Percentiles rank a stretch among this genome's conserved stretches.
phyloP scores from a whole-genome alignment of 352 stramenopile species.

The Heterotrichella gracilis region DNA sequence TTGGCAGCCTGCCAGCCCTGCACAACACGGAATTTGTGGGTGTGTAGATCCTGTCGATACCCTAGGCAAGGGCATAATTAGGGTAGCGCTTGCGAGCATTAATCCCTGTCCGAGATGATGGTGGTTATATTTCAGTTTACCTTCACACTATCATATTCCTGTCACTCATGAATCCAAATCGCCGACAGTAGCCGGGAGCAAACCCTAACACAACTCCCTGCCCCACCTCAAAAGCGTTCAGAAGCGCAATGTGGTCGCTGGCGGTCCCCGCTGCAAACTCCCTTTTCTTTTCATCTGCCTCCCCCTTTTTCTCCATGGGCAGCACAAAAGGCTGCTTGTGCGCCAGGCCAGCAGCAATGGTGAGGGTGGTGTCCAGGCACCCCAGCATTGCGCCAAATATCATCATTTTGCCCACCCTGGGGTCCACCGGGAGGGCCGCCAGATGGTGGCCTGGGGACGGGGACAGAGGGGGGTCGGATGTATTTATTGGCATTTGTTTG shows the following conservation, averaged over 20 bases:
- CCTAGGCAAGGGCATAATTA: too few relatives aligned
- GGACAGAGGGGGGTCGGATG: too few relatives aligned
- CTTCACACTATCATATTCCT: too few relatives aligned
- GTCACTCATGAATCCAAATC: too few relatives aligned
- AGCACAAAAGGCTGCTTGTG: conserved; percentile 30
- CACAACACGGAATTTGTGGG: too few relatives aligned
- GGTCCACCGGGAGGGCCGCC: conserved; percentile 61
- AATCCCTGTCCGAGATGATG: too few relatives aligned
- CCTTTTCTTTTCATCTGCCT: conserved; percentile 32
- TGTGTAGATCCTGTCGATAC: too few relatives aligned
- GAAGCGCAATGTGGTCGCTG: conserved; percentile 33
- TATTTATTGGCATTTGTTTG: too few relatives aligned
- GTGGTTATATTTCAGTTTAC: too few relatives aligned
- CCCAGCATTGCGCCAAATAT: conserved; percentile 62
- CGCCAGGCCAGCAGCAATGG: conserved; percentile 40
- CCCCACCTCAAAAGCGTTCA: conserved; percentile 34
- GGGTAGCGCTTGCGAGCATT: too few relatives aligned
- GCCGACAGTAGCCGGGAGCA: not conserved
- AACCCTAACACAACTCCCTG: not conserved
- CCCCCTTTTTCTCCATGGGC: conserved; percentile 32
- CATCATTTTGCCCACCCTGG: conserved; percentile 78
- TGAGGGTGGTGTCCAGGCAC: conserved; percentile 37
- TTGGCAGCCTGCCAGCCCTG: too few relatives aligned
- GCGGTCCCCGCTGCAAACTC: conserved; percentile 27
- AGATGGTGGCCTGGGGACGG: conserved; percentile 61